Percentiles rank a stretch among this genome's conserved stretches.
Evolutionary conservation across 345 rosid species (phyloP).

Genomic region (Triadica sebifera): DNA sequence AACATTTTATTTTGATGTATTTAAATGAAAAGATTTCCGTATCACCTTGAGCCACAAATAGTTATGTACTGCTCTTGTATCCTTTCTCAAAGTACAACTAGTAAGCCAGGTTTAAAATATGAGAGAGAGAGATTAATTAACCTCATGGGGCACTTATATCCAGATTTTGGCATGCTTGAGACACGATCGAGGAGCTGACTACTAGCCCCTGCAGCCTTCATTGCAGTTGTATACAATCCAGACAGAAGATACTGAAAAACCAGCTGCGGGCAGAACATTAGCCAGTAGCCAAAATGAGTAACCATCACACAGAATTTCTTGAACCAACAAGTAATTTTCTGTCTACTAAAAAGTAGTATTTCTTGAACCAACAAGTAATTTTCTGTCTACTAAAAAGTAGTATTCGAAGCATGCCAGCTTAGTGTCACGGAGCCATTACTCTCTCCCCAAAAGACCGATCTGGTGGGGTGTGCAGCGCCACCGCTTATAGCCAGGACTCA

Average conservation of each 20-base stretch:
- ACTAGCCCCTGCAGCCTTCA: slow-evolving; percentile 99
- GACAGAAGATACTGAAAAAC: slow-evolving; percentile 84
- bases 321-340: neutral
- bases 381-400: too few species aligned
- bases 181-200: slow-evolving; percentile 86
- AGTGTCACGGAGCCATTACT: too few species aligned
- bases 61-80: neutral
- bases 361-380: too few species aligned
- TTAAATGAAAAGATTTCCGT: neutral
- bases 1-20: neutral
- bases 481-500: too few species aligned
- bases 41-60: neutral
- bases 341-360: too few species aligned
- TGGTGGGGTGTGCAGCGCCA: too few species aligned
- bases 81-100: neutral
- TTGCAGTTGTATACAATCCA: slow-evolving; percentile 76
- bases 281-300: neutral
- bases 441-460: too few species aligned
- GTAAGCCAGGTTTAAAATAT: neutral
- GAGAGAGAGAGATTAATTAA: slow-evolving; percentile 26
- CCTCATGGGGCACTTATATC: slow-evolving; percentile 76
- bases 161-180: slow-evolving; percentile 76
- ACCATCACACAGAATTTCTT: neutral
- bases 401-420: neutral
- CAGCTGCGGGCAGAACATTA: slow-evolving; percentile 55